A percentile compares a stretch with the other conserved stretches of the same genome.
phyloP scores from a whole-genome alignment of 2,329 filamentous ascomycete genomes.

The Trichoderma semiorbis region DNA sequence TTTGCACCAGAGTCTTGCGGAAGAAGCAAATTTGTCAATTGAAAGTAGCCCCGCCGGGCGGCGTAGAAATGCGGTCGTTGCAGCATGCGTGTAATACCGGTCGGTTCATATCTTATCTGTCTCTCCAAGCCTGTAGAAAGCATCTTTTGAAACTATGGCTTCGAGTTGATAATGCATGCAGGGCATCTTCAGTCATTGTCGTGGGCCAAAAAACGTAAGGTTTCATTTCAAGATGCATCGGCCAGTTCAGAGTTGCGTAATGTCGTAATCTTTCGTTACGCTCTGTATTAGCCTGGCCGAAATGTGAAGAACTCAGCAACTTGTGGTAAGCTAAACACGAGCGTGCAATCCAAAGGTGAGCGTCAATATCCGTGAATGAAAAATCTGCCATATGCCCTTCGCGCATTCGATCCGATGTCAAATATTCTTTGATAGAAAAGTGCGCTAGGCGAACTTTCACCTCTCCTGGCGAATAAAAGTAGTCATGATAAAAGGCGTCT shows the following conservation, averaged over 20 bases:
- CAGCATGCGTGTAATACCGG: background rate
- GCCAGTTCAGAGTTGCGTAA: background rate
- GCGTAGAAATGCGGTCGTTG: background rate
- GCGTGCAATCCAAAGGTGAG: background rate
- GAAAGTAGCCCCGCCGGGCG: background rate
- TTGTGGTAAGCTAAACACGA: background rate
- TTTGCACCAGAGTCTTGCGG: background rate
- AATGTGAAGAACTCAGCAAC: background rate
- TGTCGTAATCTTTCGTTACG: background rate
- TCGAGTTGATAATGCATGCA: background rate
- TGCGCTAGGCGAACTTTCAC: background rate
- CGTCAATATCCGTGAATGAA: background rate
- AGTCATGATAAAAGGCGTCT: background rate
- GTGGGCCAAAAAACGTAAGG: background rate
- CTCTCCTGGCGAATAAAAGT: background rate
- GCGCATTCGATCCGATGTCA: background rate
- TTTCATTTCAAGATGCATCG: background rate
- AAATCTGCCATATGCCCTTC: background rate
- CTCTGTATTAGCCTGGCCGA: background rate
- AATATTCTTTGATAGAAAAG: background rate
- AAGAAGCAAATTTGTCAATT: background rate
- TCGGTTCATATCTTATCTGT: background rate
- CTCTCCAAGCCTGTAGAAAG: no score
- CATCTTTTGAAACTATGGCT: background rate
- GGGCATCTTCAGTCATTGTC: background rate